Base-by-base conservation (phyloP, 2,329 filamentous ascomycete genomes). In the Trichoderma sp. region DNA sequence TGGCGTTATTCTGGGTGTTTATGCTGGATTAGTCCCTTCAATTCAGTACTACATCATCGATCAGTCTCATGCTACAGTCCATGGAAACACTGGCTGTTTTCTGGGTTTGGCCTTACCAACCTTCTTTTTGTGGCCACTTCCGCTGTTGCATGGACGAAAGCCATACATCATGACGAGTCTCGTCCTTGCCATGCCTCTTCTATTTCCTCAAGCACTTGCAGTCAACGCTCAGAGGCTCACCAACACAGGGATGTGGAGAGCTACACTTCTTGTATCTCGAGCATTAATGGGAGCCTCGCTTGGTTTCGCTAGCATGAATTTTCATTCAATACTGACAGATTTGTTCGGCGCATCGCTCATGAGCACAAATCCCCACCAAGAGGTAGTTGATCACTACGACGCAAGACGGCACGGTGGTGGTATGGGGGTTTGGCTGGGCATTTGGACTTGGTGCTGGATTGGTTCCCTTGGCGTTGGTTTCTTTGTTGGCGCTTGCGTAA, bases 41-140 rank as follows among this genome's bases (percentile, higher is more conserved):
- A 92, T 94, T 30, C 91, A 94, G 75, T 93, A 93, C 76, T 89
- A 89, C 73, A 87, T 94, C 71, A 88, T 88, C 28, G 91, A 94
- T 73, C 84, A 89, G 70, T 80, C 87, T 55, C 90, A 93, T 73
- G 83, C 87, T 69, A 85, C 88, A 1, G 88, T 93, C 32, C 82
- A 92, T 43, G 92, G 92, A 4, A 94, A 94, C 73, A 90, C 91
- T 18, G 85, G 88, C 30, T 85, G 93, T 65, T 94, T 91, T 75
- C 75, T 91, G 37, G 91, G 90, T 10, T 83, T 94, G 71, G 90
- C 90, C 0, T 78, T 94, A 49, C 87, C 91, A 0, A 91, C 89
- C 0, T 85, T 92, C 68, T 80, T 93, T 69, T 87, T 86, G 72
- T 94, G 91, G 91, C 90, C 91, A 3, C 79, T 94, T 6, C 90